Conservation (phyloP, 1,139 yeast species). For the Yamadazyma buinensis region DNA sequence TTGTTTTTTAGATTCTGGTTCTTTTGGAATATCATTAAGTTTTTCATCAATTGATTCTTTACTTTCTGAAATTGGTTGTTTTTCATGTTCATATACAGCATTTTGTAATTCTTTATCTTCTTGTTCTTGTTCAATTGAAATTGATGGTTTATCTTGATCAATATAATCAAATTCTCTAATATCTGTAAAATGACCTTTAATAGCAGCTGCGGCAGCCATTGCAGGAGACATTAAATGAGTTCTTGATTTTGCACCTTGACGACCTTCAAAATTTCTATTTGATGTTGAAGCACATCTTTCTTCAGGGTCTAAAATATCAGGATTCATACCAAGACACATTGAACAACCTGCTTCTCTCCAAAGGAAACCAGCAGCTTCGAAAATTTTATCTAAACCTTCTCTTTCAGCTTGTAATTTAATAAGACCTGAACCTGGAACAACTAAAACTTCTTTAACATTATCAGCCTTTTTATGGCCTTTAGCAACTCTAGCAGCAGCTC, state of each 20-base stretch:
- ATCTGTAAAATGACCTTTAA: conserved; percentile 86
- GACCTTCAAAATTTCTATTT: conserved; percentile 97
- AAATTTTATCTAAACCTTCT: conserved; percentile 91
- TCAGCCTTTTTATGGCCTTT: conserved; percentile 87
- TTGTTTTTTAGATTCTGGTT: conserved; percentile 29
- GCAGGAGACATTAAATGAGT: conserved; percentile 98
- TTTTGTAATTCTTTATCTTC: conserved; percentile 61
- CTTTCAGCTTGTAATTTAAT: conserved; percentile 89
- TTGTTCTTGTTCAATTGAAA: conserved; percentile 51
- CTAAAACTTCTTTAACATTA: conserved; percentile 75
- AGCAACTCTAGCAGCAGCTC: conserved; percentile 92
- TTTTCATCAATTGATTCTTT: conserved; percentile 43
- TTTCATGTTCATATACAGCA: conserved; percentile 69
- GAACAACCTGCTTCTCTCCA: conserved; percentile 99
- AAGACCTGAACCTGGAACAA: conserved; percentile 96
- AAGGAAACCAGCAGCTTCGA: conserved; percentile 88
- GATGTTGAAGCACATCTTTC: conserved; percentile 99
- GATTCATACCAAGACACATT: conserved; percentile 99
- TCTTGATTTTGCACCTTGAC: conserved; percentile 97
- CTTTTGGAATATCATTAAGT: conserved; percentile 56
- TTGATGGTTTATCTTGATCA: conserved; percentile 56
- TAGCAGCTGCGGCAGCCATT: conserved; percentile 99
- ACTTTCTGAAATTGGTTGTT: conserved; percentile 46
- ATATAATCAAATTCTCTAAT: conserved; percentile 75
- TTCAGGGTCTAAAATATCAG: conserved; percentile 89